A percentile compares a stretch with the other conserved stretches of the same genome.
Conservation (phyloP, 2,329 filamentous ascomycete genomes). For the Colletotrichum sp. region DNA sequence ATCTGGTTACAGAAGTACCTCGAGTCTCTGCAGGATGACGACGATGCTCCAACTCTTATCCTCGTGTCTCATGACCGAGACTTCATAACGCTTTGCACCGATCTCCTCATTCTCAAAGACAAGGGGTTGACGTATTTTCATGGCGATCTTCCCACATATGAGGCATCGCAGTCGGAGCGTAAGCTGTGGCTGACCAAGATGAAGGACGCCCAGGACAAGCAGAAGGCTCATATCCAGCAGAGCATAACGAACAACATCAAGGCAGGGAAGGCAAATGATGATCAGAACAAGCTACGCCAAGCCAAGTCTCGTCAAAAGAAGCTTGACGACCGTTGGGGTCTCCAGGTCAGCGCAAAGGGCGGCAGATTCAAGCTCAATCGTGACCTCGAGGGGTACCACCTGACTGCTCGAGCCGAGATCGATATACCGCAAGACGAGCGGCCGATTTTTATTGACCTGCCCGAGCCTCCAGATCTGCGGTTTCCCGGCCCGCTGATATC, state of each 20-base stretch:
- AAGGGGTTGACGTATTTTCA: slow-evolving; percentile 76
- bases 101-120: slow-evolving; percentile 78
- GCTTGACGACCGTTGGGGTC: slow-evolving; percentile 79
- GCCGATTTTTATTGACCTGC: slow-evolving; percentile 61
- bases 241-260: slow-evolving; percentile 78
- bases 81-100: slow-evolving; percentile 78
- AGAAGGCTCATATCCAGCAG: slow-evolving; percentile 81
- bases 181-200: slow-evolving; percentile 73
- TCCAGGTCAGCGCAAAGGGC: slow-evolving; percentile 75
- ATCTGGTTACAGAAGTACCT: slow-evolving; percentile 85
- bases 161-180: slow-evolving; percentile 70
- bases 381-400: slow-evolving; percentile 69
- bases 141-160: slow-evolving; percentile 76
- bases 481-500: slow-evolving; percentile 79
- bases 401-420: slow-evolving; percentile 67
- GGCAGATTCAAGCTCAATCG: slow-evolving; percentile 82
- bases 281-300: slow-evolving; percentile 86
- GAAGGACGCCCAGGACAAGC: slow-evolving; percentile 82
- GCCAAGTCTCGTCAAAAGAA: slow-evolving; percentile 86
- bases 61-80: slow-evolving; percentile 86
- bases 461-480: slow-evolving; percentile 70
- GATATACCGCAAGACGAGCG: slow-evolving; percentile 71
- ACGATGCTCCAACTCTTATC: slow-evolving; percentile 69
- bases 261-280: slow-evolving; percentile 76
- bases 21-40: slow-evolving; percentile 55